Conservation (phyloP, 345 rosid genomes). For the Corchorus capsularis region DNA sequence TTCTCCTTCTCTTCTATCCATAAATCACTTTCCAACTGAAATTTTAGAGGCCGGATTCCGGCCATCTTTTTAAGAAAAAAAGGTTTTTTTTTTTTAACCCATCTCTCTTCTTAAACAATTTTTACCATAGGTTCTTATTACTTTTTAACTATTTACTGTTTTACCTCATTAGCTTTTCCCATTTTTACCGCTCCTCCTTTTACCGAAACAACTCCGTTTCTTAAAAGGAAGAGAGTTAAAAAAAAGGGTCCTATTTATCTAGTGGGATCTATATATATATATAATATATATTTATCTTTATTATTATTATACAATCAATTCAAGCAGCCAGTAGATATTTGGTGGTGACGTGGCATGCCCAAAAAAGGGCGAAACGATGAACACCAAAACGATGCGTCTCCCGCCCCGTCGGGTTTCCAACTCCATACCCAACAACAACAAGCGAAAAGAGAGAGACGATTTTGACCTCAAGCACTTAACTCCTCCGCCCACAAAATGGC, state of each 20-base stretch:
- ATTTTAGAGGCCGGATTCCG: not conserved
- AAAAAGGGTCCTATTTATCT: not conserved
- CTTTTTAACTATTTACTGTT: not conserved
- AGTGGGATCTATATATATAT: not conserved
- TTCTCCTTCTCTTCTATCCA: not conserved
- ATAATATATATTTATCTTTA: not conserved
- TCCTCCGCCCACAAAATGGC: constrained; percentile 21
- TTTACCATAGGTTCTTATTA: not conserved
- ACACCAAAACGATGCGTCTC: constrained; percentile 87
- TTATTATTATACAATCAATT: too few species aligned
- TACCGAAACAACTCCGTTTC: not conserved
- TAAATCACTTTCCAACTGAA: not conserved
- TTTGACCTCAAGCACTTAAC: constrained; percentile 32
- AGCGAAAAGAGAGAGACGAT: constrained; percentile 64
- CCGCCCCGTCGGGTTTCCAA: constrained; percentile 76
- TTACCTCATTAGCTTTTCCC: constrained; percentile 7
- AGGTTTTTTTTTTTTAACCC: not conserved
- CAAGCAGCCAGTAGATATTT: too few species aligned
- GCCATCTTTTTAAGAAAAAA: not conserved
- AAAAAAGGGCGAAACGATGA: constrained; percentile 35
- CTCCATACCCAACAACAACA: constrained; percentile 48
- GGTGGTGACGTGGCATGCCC: constrained; percentile 76
- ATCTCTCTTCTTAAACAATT: not conserved
- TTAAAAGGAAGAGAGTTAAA: not conserved
- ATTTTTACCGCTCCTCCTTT: constrained; percentile 13